Percentiles rank a stretch among this genome's conserved stretches.
Evolutionary conservation across 148 eudicot species (phyloP).

Genomic region (Rhododendron mucronatum): DNA sequence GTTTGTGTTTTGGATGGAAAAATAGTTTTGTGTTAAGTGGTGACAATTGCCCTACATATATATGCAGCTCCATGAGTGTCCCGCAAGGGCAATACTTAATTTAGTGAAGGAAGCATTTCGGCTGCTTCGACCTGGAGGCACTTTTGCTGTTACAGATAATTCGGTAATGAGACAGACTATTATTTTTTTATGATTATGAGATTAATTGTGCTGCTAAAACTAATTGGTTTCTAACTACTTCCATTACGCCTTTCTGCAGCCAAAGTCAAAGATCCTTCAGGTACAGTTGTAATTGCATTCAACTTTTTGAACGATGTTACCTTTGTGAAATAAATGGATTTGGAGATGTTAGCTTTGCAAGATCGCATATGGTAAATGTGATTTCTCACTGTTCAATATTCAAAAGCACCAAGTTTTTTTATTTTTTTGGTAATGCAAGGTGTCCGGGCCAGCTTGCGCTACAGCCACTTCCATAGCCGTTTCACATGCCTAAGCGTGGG

Average conservation of each 20-base stretch:
- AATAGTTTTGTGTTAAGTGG: background rate
- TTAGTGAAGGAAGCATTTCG: slow-evolving; percentile 83
- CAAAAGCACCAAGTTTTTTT: background rate
- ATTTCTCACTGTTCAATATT: background rate
- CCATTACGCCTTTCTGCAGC: slow-evolving; percentile 43
- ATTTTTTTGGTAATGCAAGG: background rate
- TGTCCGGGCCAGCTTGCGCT: background rate
- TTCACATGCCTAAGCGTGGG: no score
- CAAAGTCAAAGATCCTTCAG: slow-evolving; percentile 95
- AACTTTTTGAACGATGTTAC: background rate
- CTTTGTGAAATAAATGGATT: background rate
- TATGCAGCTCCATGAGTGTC: slow-evolving; percentile 90
- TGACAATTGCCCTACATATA: background rate
- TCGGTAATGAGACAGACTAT: slow-evolving; percentile 39
- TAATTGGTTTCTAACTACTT: background rate
- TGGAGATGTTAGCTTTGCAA: no score
- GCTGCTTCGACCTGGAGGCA: slow-evolving; percentile 93
- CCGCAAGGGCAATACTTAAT: slow-evolving; percentile 67
- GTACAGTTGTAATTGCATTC: slow-evolving; percentile 27
- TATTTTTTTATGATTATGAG: background rate
- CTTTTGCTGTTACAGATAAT: slow-evolving; percentile 79
- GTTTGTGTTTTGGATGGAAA: background rate
- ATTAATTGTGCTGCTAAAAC: background rate
- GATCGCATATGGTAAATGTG: no score
- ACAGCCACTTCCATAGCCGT: no score